Percentiles rank a stretch among this genome's conserved stretches.
Evolutionary conservation across 768 basidiomycete genomes (phyloP).

Genomic region (Psilocybe tampanensis): DNA sequence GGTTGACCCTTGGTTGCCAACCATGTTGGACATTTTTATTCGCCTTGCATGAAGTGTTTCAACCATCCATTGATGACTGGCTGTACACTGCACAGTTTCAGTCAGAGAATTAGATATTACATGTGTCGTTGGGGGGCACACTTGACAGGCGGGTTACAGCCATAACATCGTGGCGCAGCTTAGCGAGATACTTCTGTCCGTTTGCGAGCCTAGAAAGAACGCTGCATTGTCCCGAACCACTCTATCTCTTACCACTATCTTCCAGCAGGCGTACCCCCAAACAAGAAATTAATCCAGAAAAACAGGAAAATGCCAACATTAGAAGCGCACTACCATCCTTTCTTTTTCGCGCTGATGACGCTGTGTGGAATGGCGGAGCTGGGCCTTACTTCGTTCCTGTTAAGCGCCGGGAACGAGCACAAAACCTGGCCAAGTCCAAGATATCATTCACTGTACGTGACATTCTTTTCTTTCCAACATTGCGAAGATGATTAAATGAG

Average conservation of each 20-base stretch:
- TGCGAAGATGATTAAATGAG: neutral
- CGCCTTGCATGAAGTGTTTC: neutral
- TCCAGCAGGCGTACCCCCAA: neutral
- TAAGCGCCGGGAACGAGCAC: constrained; percentile 66
- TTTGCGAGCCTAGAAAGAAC: neutral
- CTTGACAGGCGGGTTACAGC: neutral
- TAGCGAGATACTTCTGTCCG: constrained; percentile 10
- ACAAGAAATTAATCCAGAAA: neutral
- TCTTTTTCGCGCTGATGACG: constrained; percentile 65
- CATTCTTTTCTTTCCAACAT: constrained; percentile 8
- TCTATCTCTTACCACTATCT: neutral
- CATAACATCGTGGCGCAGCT: neutral
- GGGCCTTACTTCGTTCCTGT: constrained; percentile 73
- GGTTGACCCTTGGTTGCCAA: too few relatives aligned
- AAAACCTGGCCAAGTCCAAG: constrained; percentile 59
- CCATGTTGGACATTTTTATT: too few relatives aligned
- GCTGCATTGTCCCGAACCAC: neutral
- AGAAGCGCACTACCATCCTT: constrained; percentile 61
- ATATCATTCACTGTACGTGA: constrained; percentile 66
- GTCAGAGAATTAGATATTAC: neutral
- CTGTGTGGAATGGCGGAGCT: constrained; percentile 72
- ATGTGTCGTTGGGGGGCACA: neutral
- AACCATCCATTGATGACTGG: neutral
- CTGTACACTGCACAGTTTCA: neutral
- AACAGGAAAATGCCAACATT: constrained; percentile 37